phyloP scores from a whole-genome alignment of 2,329 filamentous ascomycete species.

The Ilyonectria sp. region DNA sequence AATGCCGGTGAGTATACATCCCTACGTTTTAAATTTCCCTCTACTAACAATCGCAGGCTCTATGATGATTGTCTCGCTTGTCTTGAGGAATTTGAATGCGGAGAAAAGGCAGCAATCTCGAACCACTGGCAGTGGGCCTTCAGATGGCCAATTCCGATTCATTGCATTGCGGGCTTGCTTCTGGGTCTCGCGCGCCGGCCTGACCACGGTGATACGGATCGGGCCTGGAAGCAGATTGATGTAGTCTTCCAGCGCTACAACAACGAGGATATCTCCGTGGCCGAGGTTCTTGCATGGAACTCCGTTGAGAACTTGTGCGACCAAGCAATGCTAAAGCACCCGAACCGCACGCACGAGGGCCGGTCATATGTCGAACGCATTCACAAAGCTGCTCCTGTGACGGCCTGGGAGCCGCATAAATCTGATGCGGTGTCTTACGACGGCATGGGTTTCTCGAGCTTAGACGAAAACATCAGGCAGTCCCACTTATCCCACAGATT shows the following conservation, averaged over 20 bases:
- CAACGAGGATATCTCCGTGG: conserved; percentile 35
- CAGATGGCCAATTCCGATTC: conserved; percentile 35
- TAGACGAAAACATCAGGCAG: conserved; percentile 16
- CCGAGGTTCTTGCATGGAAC: conserved; percentile 30
- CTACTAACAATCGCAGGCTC: conserved; percentile 12
- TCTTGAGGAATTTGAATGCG: conserved; percentile 30
- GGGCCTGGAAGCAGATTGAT: conserved; percentile 36
- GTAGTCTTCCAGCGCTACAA: conserved; percentile 34
- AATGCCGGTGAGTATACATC: conserved; percentile 17
- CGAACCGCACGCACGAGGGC: conserved; percentile 24
- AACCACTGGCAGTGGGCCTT: conserved; percentile 37
- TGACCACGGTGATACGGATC: conserved; percentile 31
- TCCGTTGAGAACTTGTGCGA: conserved; percentile 34
- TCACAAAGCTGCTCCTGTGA: conserved; percentile 3
- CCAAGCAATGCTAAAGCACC: conserved; percentile 30
- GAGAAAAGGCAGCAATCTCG: conserved; percentile 26
- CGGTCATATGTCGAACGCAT: conserved; percentile 27
- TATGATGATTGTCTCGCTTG: conserved; percentile 35
- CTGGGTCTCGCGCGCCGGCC: conserved; percentile 27
- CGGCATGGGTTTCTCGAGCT: conserved; percentile 15
- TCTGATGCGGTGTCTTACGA: conserved; percentile 6
- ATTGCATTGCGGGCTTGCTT: conserved; percentile 30
- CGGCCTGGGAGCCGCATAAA: neutral
- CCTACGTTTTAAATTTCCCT: neutral
- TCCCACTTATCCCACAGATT: conserved; percentile 17